These are phyloP conservation scores for Neonectria faginata DNA, from an alignment of 2,329 filamentous ascomycete genomes.

Conservation along the genomic window DNA sequence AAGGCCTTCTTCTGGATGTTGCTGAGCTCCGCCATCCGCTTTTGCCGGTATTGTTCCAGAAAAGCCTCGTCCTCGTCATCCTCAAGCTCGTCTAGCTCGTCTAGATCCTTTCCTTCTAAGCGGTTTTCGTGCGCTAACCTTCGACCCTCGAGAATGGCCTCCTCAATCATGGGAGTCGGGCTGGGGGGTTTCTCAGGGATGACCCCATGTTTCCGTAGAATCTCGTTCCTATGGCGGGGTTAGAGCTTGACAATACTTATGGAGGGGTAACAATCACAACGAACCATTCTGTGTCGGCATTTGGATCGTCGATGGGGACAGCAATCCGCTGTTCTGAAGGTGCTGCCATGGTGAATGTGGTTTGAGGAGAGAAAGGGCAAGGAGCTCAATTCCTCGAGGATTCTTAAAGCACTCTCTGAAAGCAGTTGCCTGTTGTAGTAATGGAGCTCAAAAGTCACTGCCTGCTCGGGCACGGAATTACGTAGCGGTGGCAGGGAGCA, in stretches of 20 bases:
- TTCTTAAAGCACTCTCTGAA: conserved; percentile 17
- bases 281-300: conserved; percentile 97
- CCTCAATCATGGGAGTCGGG: conserved; percentile 94
- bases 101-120: conserved; percentile 92
- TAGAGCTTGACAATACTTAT: conserved; percentile 38
- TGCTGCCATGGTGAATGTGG: conserved; percentile 64
- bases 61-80: conserved; percentile 96
- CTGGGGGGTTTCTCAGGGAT: conserved; percentile 98
- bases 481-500: conserved; percentile 12
- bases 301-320: conserved; percentile 93
- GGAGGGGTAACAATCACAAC: conserved; percentile 54
- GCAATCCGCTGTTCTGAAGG: conserved; percentile 73
- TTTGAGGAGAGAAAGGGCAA: background rate
- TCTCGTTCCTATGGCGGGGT: conserved; percentile 83
- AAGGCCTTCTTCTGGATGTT: conserved; percentile 80
- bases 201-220: conserved; percentile 93
- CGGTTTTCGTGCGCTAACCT: conserved; percentile 90
- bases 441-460: conserved; percentile 29
- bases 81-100: conserved; percentile 93
- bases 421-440: conserved; percentile 14
- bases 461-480: conserved; percentile 31
- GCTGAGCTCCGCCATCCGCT: conserved; percentile 85
- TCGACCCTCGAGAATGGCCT: conserved; percentile 87
- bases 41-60: conserved; percentile 86
- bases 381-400: background rate